Evolutionary conservation across 225 moss, liverwort and hornwort species (phyloP).

Genomic region (Pseudisothecium myosuroides): DNA sequence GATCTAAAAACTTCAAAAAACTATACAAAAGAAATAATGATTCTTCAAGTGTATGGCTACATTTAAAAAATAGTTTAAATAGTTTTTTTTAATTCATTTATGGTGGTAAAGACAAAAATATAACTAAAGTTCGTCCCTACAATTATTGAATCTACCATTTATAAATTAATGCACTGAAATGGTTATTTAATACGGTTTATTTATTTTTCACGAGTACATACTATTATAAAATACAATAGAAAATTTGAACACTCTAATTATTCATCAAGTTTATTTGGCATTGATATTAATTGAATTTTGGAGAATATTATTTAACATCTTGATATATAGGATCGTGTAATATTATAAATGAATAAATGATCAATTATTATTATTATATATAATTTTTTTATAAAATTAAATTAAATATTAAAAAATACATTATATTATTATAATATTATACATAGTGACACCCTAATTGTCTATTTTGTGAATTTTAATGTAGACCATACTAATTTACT

Average conservation of each 20-base stretch:
- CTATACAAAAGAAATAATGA: not conserved
- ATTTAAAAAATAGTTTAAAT: not conserved
- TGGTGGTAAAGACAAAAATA: not conserved
- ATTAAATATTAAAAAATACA: no score
- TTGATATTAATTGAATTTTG: not conserved
- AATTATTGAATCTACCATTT: not conserved
- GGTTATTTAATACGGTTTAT: not conserved
- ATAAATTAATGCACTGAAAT: not conserved
- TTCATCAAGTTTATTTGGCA: not conserved
- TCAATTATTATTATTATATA: no score
- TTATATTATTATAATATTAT: not conserved
- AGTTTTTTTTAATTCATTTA: not conserved
- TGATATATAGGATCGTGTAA: not conserved
- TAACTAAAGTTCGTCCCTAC: not conserved
- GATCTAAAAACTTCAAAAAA: not conserved
- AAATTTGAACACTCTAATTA: not conserved
- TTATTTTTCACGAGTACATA: not conserved
- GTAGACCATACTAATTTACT: accelerated
- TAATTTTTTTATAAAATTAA: no score
- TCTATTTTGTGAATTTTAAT: not conserved
- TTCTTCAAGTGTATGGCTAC: not conserved
- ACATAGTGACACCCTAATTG: no score
- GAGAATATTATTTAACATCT: not conserved
- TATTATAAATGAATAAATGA: not conserved
- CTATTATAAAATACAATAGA: not conserved